phyloP scores from a whole-genome alignment of 306 rosid species.

The Acacia melanoxylon region DNA sequence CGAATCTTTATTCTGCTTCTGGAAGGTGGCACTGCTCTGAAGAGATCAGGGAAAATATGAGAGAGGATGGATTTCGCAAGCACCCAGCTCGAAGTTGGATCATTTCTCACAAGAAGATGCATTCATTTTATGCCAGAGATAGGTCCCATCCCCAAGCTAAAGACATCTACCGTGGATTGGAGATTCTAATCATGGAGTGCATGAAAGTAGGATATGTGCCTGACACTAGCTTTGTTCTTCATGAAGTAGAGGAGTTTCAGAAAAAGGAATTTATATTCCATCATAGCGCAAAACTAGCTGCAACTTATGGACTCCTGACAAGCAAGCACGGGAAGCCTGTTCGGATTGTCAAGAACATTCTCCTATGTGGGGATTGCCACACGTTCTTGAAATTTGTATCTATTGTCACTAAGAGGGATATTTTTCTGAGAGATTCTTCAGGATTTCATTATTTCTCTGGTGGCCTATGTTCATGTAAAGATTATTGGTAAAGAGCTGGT shows the following conservation, averaged over 20 bases:
- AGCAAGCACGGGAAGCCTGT: slow-evolving; percentile 64
- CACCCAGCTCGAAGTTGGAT: slow-evolving; percentile 84
- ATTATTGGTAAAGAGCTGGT: slow-evolving; percentile 53
- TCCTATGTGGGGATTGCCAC: slow-evolving; percentile 91
- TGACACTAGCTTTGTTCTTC: slow-evolving; percentile 84
- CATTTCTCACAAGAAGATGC: slow-evolving; percentile 56
- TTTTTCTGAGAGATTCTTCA: slow-evolving; percentile 70
- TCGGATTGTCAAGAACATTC: slow-evolving; percentile 70
- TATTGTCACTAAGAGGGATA: slow-evolving; percentile 59
- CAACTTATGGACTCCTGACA: slow-evolving; percentile 71
- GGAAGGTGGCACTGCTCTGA: slow-evolving; percentile 92
- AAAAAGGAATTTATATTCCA: slow-evolving; percentile 68
- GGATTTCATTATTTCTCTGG: slow-evolving; percentile 79
- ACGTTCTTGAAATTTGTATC: slow-evolving; percentile 72
- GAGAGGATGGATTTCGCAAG: slow-evolving; percentile 70
- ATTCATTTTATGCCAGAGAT: slow-evolving; percentile 82
- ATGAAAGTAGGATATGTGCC: slow-evolving; percentile 77
- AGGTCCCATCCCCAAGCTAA: slow-evolving; percentile 69
- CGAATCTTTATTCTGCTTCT: slow-evolving; percentile 84
- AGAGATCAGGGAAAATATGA: slow-evolving; percentile 66
- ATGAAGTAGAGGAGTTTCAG: slow-evolving; percentile 84
- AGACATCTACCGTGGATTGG: slow-evolving; percentile 78
- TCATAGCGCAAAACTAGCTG: slow-evolving; percentile 85
- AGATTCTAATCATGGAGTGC: slow-evolving; percentile 79
- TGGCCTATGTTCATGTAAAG: slow-evolving; percentile 86